A percentile compares a stretch with the other conserved stretches of the same genome.
phyloP scores from a whole-genome alignment of 78 protist genomes.

The Planoprotostelium fungivorum region DNA sequence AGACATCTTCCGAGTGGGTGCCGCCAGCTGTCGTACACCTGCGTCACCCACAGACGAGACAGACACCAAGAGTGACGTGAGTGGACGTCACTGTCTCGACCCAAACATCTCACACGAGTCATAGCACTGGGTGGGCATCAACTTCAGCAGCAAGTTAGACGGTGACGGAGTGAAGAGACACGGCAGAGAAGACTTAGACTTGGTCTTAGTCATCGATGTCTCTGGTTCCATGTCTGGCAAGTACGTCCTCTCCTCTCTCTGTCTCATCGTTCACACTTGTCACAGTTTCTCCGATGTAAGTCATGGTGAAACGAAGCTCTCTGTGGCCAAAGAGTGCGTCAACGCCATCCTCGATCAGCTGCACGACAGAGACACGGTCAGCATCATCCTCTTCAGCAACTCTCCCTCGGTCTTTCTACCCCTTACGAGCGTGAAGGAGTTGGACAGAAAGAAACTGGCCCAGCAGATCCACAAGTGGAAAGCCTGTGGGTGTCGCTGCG shows the following conservation, averaged over 20 bases:
- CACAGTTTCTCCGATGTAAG: background rate
- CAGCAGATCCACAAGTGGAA: background rate
- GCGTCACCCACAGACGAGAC: background rate
- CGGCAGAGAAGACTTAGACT: background rate
- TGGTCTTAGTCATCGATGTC: background rate
- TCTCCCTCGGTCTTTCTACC: background rate
- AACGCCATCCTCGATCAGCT: background rate
- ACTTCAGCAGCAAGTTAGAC: background rate
- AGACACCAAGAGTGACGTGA: background rate
- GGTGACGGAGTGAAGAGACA: background rate
- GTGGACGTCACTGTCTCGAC: background rate
- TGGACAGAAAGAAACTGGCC: background rate
- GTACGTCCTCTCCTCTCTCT: background rate
- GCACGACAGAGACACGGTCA: background rate
- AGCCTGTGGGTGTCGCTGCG: background rate
- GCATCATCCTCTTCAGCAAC: background rate
- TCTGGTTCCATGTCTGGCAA: background rate
- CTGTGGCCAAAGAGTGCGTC: background rate
- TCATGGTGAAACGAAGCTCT: background rate
- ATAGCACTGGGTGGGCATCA: background rate
- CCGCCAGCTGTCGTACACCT: background rate
- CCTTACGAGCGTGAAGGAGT: background rate
- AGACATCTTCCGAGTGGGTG: background rate
- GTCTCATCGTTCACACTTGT: background rate
- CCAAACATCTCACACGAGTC: background rate